Conservation (phyloP, 306 rosid genomes). For the Dryas octopetala region DNA sequence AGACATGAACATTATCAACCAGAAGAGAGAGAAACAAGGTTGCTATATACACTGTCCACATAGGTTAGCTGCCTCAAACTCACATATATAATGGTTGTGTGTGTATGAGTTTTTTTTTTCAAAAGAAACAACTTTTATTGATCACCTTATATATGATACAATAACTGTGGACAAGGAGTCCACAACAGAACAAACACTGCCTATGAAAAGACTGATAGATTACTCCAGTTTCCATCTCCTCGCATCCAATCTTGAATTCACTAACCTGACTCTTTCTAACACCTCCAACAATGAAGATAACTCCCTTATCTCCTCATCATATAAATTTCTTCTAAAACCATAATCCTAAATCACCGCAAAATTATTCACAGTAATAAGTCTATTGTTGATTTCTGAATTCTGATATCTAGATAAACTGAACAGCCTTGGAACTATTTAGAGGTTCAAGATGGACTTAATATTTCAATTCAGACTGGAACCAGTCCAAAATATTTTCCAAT, state of each 20-base stretch:
- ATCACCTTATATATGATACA: too few relatives aligned
- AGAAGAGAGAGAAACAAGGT: slow-evolving; percentile 18
- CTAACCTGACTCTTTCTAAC: neutral
- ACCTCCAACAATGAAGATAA: neutral
- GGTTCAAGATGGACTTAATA: neutral
- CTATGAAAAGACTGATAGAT: neutral
- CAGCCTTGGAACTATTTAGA: neutral
- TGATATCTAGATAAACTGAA: too few relatives aligned
- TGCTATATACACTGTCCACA: slow-evolving; percentile 16
- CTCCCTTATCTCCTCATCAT: neutral
- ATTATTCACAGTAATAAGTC: too few relatives aligned
- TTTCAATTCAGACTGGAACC: neutral
- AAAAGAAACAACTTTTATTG: too few relatives aligned
- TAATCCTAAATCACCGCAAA: neutral
- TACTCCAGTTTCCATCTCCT: neutral
- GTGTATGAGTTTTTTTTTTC: neutral
- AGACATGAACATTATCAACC: slow-evolving; percentile 15
- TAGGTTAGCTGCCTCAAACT: slow-evolving; percentile 16
- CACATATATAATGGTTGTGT: slow-evolving; percentile 15
- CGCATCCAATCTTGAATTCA: neutral
- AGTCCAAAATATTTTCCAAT: too few relatives aligned
- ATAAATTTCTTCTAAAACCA: neutral
- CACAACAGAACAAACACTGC: too few relatives aligned
- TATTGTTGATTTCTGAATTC: too few relatives aligned
- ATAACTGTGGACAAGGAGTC: too few relatives aligned